These are phyloP conservation scores for Mortierella sp. DNA, from an alignment of 371 early-diverging fungal genomes.

Conservation along the genomic window DNA sequence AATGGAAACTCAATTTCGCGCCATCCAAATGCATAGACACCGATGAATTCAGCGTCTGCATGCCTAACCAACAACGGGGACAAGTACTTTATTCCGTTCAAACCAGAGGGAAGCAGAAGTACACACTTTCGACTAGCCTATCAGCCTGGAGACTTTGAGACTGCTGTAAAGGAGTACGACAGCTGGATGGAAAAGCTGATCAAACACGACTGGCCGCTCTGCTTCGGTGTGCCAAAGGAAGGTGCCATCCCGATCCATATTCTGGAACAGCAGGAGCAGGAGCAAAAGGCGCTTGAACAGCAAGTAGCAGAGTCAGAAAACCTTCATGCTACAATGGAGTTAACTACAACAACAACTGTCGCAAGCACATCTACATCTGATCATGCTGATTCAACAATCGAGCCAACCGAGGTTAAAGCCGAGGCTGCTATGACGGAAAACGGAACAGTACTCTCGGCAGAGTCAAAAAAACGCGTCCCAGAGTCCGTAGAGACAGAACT, in stretches of 20 bases:
- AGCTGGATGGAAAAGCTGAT: conserved; percentile 79
- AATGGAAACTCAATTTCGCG: background rate
- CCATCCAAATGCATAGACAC: conserved; percentile 78
- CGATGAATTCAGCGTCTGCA: conserved; percentile 85
- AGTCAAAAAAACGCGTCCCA: conserved; percentile 31
- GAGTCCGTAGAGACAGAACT: background rate
- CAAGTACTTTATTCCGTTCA: conserved; percentile 79
- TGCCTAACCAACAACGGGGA: conserved; percentile 85
- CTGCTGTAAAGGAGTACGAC: conserved; percentile 76
- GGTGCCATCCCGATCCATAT: conserved; percentile 34
- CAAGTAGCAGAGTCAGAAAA: background rate
- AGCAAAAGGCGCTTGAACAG: conserved; percentile 8
- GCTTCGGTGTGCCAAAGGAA: conserved; percentile 68
- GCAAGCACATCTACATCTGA: background rate
- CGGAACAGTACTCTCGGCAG: background rate
- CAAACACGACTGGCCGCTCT: conserved; percentile 82
- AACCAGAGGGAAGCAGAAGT: conserved; percentile 73
- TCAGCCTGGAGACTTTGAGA: conserved; percentile 79
- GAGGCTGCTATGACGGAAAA: background rate
- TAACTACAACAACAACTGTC: background rate
- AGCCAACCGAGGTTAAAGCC: background rate
- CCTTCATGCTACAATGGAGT: background rate
- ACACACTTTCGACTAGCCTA: conserved; percentile 82
- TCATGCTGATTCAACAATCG: background rate
- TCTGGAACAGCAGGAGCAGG: conserved; percentile 30